A percentile compares a stretch with the other conserved stretches of the same genome.
Evolutionary conservation across 1,139 yeast species (phyloP).

Genomic region (Lodderomyces jiufengensis): DNA sequence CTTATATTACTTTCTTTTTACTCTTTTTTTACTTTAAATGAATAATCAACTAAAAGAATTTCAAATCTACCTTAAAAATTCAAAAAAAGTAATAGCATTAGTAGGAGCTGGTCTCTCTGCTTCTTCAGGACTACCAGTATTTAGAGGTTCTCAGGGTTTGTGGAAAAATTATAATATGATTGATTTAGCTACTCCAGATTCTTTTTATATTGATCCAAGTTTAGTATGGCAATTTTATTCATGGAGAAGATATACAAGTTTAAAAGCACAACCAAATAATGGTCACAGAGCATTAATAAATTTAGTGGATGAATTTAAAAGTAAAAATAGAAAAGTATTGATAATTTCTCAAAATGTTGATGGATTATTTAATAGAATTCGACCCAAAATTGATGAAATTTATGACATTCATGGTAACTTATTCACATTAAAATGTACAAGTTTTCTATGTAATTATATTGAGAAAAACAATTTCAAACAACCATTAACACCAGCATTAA

Average conservation of each 20-base stretch:
- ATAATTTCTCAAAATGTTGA: slow-evolving; percentile 84
- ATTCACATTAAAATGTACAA: slow-evolving; percentile 70
- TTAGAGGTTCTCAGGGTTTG: slow-evolving; percentile 66
- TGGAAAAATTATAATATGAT: slow-evolving; percentile 80
- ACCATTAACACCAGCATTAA: slow-evolving; percentile 62
- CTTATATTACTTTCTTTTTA: no score
- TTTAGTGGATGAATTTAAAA: slow-evolving; percentile 21
- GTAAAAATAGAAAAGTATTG: slow-evolving; percentile 29
- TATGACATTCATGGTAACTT: slow-evolving; percentile 78
- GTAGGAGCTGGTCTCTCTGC: slow-evolving; percentile 87
- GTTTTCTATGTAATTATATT: slow-evolving; percentile 62
- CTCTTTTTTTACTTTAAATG: slow-evolving; percentile 9
- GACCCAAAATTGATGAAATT: slow-evolving; percentile 64
- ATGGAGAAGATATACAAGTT: slow-evolving; percentile 61
- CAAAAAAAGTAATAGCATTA: slow-evolving; percentile 63
- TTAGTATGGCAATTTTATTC: slow-evolving; percentile 88
- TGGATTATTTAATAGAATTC: slow-evolving; percentile 65
- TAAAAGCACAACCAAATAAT: slow-evolving; percentile 63
- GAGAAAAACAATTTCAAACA: slow-evolving; percentile 51
- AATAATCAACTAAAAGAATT: slow-evolving; percentile 40
- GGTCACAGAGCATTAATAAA: slow-evolving; percentile 72
- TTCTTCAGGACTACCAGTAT: slow-evolving; percentile 72
- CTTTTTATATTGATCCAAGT: slow-evolving; percentile 77
- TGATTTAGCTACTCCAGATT: slow-evolving; percentile 88
- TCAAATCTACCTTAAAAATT: slow-evolving; percentile 49